phyloP scores from a whole-genome alignment of 371 early-diverging fungal species.

The Circinella umbellata region DNA sequence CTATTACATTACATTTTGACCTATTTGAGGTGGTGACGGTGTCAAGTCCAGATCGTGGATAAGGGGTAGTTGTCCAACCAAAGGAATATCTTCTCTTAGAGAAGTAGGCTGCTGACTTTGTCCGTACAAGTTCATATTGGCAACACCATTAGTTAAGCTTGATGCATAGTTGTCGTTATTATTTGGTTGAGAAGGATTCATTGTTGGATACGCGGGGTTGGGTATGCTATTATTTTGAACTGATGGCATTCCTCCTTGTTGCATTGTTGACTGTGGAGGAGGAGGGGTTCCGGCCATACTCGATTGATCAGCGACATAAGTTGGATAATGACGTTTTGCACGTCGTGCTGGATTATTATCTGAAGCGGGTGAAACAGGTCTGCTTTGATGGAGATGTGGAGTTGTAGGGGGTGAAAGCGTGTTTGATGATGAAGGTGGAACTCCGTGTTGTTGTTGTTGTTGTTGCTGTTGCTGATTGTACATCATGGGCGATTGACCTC shows the following conservation, averaged over 20 bases:
- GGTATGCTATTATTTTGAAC: background rate
- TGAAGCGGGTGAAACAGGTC: slow-evolving; percentile 17
- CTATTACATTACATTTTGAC: slow-evolving; percentile 38
- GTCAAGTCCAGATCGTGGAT: slow-evolving; percentile 51
- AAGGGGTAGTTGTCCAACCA: slow-evolving; percentile 59
- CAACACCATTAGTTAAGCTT: slow-evolving; percentile 28
- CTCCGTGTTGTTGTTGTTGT: background rate
- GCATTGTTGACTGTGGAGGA: slow-evolving; percentile 7
- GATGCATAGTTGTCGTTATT: slow-evolving; percentile 6
- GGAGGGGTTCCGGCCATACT: slow-evolving; percentile 12
- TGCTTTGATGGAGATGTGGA: slow-evolving; percentile 12
- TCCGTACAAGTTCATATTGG: slow-evolving; percentile 27
- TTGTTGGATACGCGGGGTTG: slow-evolving; percentile 7
- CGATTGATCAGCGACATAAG: slow-evolving; percentile 16
- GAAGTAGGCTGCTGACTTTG: slow-evolving; percentile 13
- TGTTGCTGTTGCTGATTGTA: background rate
- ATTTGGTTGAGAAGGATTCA: background rate
- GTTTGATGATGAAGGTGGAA: slow-evolving; percentile 13
- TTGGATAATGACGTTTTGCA: slow-evolving; percentile 29
- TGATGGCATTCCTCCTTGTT: slow-evolving; percentile 2
- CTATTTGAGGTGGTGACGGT: slow-evolving; percentile 42
- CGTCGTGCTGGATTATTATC: slow-evolving; percentile 12
- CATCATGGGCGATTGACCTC: slow-evolving; percentile 7
- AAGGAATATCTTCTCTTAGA: slow-evolving; percentile 33
- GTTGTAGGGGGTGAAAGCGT: slow-evolving; percentile 10